phyloP scores from a whole-genome alignment of 2,329 filamentous ascomycete species.

The Sarocladium brachiariae region DNA sequence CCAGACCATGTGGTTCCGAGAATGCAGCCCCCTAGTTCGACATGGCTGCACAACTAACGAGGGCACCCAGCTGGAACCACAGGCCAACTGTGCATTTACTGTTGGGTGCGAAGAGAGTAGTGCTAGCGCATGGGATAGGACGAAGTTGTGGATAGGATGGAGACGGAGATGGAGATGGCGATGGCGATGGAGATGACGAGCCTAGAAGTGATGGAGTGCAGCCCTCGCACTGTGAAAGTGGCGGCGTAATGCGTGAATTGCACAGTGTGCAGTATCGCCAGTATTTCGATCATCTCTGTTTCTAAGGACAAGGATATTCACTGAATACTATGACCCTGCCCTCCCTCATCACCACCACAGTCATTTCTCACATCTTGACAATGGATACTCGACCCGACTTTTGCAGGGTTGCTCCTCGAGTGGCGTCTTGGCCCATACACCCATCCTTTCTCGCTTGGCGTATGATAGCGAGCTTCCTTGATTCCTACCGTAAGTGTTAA shows the following conservation, averaged over 20 bases:
- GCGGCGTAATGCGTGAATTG: background rate
- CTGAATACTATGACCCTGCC: too few relatives aligned
- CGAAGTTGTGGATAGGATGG: background rate
- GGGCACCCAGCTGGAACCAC: too few relatives aligned
- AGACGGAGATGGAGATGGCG: background rate
- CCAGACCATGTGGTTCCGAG: background rate
- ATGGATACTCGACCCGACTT: background rate
- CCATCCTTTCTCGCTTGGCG: conserved; percentile 1
- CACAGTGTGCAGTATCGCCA: background rate
- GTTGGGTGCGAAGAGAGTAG: background rate
- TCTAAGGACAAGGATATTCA: too few relatives aligned
- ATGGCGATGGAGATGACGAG: background rate
- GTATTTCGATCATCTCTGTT: too few relatives aligned
- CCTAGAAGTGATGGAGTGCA: background rate
- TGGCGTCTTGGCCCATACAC: background rate
- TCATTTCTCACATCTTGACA: background rate
- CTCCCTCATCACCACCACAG: background rate
- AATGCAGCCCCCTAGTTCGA: background rate
- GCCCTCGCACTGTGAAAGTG: background rate
- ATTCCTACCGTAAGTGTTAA: too few relatives aligned
- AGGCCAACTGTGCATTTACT: too few relatives aligned
- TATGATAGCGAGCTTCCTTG: too few relatives aligned
- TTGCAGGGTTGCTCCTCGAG: background rate
- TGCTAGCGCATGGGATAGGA: background rate
- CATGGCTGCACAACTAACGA: too few relatives aligned